A percentile compares a stretch with the other conserved stretches of the same genome.
Conservation (phyloP, 257 asterid genomes). For the Phtheirospermum japonicum region DNA sequence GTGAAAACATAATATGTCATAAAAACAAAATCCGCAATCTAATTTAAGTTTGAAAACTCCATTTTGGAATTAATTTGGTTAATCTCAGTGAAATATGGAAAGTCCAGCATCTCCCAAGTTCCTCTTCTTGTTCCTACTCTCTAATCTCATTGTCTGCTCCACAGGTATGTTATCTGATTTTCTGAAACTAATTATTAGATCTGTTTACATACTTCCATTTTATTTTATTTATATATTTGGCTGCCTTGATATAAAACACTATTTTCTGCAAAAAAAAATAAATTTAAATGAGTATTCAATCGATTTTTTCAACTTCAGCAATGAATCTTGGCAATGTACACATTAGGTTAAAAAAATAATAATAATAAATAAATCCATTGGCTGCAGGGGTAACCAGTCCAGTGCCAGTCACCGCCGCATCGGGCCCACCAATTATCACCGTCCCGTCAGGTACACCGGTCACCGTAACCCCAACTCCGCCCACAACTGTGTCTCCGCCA, state of each 20-base stretch:
- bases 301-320: too few species aligned
- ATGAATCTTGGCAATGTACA: too few species aligned
- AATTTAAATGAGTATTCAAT: too few species aligned
- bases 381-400: constrained; percentile 38
- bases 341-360: too few species aligned
- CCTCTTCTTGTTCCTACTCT: constrained; percentile 38
- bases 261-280: background rate
- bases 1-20: too few species aligned
- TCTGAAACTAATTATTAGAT: too few species aligned
- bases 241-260: background rate
- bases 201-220: too few species aligned
- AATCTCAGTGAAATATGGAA: constrained; percentile 36
- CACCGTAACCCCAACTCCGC: constrained; percentile 40
- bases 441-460: constrained; percentile 47
- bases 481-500: background rate
- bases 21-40: too few species aligned
- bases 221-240: background rate
- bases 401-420: constrained; percentile 26
- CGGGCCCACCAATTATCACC: constrained; percentile 37
- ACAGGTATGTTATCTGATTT: constrained; percentile 41
- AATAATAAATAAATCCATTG: too few species aligned
- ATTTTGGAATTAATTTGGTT: too few species aligned
- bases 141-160: constrained; percentile 37
- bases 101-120: constrained; percentile 26
- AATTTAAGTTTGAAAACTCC: too few species aligned